Evolutionary conservation across 2,329 filamentous ascomycete species (phyloP), one percentile per base, ranked within the genome.

Genomic region (Verticillium klebahnii): DNA sequence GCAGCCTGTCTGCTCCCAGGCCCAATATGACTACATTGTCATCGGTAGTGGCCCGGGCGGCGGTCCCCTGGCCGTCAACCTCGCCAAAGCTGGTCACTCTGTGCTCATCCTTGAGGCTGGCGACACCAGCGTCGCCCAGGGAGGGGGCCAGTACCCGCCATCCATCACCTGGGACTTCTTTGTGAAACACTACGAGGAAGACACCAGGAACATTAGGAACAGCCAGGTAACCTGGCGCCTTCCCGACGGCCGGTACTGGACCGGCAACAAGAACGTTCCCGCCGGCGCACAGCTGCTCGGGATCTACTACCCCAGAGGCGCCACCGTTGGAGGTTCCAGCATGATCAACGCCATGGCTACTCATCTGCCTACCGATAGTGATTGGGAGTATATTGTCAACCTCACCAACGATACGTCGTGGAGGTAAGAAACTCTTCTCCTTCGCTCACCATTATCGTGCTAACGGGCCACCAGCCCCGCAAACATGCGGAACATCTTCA

Each of bases 71-170:
- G 81, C 83, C 5, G 78, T 81, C 39, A 78, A 82, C 58, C 78
- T 87, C 40, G 84, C 84, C 7, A 75, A 80, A 23, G 82, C 81
- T 5, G 83, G 84, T 54, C 78, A 82, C 71, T 82, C 78, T 59
- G 82, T 84, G 1, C 76, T 86, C 17, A 74, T 87, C 1, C 78
- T 87, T 19, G 84, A 87, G 63, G 84, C 83, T 8, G 84, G 84
- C 32, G 80, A 82, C 52, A 59, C 5, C 25, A 62, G n/a, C 37
- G 29, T 60, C 29, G 50, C 55, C 5, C 57, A 37, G 7, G 36
- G 50, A 40, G 25, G 54, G 19, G 34, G 55, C n/a, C 36, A 58
- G 69, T 70, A 67, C 39, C 60, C 69, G 2, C 63, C 71, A 1
- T 23, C 45, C 8, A 50, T 50, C 45, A 50, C 45, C 8, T 68